These are phyloP conservation scores for Russula sp. DNA, from an alignment of 768 basidiomycete genomes.

Conservation along the genomic window DNA sequence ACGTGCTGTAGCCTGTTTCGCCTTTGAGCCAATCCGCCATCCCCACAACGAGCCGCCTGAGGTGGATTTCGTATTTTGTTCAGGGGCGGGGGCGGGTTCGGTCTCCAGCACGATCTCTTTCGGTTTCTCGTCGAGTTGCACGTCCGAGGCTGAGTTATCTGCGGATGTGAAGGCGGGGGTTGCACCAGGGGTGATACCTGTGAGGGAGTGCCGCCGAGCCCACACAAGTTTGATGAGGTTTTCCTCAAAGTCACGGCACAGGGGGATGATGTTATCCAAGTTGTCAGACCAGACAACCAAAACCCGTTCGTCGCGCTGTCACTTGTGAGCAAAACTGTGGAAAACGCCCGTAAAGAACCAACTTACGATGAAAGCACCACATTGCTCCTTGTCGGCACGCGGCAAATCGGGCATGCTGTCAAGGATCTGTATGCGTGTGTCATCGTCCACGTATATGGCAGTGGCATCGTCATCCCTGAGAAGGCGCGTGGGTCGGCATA, in stretches of 20 bases:
- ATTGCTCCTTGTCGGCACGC: slow-evolving; percentile 85
- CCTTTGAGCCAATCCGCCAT: slow-evolving; percentile 29
- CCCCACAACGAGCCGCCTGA: slow-evolving; percentile 27
- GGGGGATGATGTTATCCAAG: slow-evolving; percentile 70
- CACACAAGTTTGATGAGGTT: slow-evolving; percentile 80
- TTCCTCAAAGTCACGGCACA: slow-evolving; percentile 67
- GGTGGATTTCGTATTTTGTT: slow-evolving; percentile 11
- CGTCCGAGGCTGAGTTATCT: slow-evolving; percentile 46
- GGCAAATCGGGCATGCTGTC: slow-evolving; percentile 62
- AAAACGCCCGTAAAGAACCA: neutral
- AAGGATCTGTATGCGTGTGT: slow-evolving; percentile 85
- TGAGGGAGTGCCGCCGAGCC: slow-evolving; percentile 34
- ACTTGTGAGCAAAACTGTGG: neutral
- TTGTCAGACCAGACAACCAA: slow-evolving; percentile 83
- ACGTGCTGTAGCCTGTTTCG: slow-evolving; percentile 23
- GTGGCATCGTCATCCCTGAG: slow-evolving; percentile 51
- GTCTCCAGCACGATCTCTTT: slow-evolving; percentile 12
- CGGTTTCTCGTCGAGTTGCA: slow-evolving; percentile 49
- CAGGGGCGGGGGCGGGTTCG: neutral
- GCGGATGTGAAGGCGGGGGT: slow-evolving; percentile 36
- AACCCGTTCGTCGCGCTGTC: slow-evolving; percentile 74
- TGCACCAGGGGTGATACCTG: slow-evolving; percentile 27
- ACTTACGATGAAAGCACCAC: slow-evolving; percentile 78
- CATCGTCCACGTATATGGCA: slow-evolving; percentile 64
- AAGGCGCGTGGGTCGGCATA: neutral